Base-by-base conservation (phyloP, 2,329 filamentous ascomycete genomes). In the Lachnellula arida region DNA sequence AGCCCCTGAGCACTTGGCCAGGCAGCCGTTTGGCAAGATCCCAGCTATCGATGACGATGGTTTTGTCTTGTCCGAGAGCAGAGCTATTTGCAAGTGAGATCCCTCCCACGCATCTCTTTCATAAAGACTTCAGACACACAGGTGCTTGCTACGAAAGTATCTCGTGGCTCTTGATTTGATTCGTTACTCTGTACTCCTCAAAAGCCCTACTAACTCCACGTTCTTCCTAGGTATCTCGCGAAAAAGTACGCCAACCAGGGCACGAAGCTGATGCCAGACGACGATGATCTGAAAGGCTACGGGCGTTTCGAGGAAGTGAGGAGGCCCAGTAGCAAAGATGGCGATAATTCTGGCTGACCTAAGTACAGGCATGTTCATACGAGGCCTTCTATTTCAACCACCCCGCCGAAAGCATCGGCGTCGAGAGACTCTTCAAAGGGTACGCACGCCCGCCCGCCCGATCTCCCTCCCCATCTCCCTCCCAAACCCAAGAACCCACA, bases 21-120 rank as follows among this genome's bases (percentile, higher is more conserved):
- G 67, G 17, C 67, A 72, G 15, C 71, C 71, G 0, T 73, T 73
- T 40, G 71, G 71, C 1, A 71, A 70, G 57, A 59, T 73, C 0
- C 71, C 71, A 11, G 63, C 67, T n/a, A 55, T 73, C 3, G 65
- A 71, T 4, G 71, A 72, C 48, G 67, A 68, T 43, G 70, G 67
- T 1, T 68, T 65, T 34, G 42, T 67, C n/a, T 35, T 72, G 2
- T 66, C 58, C 51, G 68, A 71, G 59, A 70, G 67, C 55, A 62
- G 70, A 54, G 70, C 70, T 6, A 72, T 73, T 49, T 61, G 57
- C 42, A 64, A 62, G 25, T 32, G 9, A 32, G 28, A 11, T 0
- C 4, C 2, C 11, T 32, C 9, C 28, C 11, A 3, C 9, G 28
- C 28, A 32, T 32, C 9, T 3, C 28, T 32, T 32, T 32, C 28